Evolutionary conservation across 2,329 filamentous ascomycete species (phyloP).

Genomic region (Cladosporium sp.): DNA sequence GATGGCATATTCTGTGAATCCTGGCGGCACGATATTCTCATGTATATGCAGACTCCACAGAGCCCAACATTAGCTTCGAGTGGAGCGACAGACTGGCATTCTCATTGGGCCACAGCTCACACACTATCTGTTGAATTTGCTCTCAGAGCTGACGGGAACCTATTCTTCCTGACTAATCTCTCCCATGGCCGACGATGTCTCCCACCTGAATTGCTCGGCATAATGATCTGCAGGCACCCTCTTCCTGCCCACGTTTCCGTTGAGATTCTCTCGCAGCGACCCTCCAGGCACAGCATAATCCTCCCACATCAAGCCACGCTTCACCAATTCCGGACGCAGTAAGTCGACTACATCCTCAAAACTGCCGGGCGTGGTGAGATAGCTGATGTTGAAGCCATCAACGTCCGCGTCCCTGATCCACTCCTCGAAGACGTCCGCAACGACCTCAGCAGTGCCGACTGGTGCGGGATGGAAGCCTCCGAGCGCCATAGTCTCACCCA

Average conservation of each 20-base stretch:
- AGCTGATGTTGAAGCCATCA: slow-evolving; percentile 65
- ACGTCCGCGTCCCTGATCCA: slow-evolving; percentile 66
- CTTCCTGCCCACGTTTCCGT: slow-evolving; percentile 48
- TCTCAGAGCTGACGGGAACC: too few species aligned
- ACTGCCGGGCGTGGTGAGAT: background rate
- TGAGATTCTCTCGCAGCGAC: slow-evolving; percentile 58
- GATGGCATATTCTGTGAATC: too few species aligned
- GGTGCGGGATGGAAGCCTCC: slow-evolving; percentile 34
- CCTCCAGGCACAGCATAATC: slow-evolving; percentile 52
- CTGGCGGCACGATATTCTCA: too few species aligned
- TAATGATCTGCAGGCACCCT: slow-evolving; percentile 19
- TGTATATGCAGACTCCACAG: too few species aligned
- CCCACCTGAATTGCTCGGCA: background rate
- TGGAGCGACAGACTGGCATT: too few species aligned
- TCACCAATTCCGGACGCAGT: slow-evolving; percentile 58
- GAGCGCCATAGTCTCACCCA: slow-evolving; percentile 40
- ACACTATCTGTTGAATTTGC: too few species aligned
- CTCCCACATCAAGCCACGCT: slow-evolving; percentile 53
- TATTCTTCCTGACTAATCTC: too few species aligned
- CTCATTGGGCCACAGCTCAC: too few species aligned
- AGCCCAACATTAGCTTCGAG: too few species aligned
- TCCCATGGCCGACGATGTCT: too few species aligned
- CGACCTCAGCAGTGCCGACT: slow-evolving; percentile 59
- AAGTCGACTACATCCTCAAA: slow-evolving; percentile 52
- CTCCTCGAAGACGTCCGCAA: slow-evolving; percentile 61